Conservation (phyloP, 371 early-diverging fungal genomes). For the Nematocida sp. region DNA sequence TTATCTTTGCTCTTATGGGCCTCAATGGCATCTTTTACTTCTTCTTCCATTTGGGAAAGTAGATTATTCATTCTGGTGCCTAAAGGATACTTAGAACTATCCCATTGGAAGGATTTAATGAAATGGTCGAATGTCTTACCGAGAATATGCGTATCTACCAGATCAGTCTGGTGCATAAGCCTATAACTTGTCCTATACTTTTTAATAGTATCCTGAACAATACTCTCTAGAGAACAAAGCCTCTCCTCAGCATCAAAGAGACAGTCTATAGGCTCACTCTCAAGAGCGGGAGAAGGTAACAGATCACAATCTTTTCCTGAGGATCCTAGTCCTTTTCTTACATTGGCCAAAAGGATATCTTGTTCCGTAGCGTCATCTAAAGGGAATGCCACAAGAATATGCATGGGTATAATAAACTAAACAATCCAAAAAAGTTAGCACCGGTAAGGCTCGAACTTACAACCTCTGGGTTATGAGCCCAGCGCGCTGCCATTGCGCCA, state of each 20-base stretch:
- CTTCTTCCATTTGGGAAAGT: slow-evolving; percentile 22
- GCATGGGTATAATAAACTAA: slow-evolving; percentile 46
- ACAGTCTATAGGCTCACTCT: slow-evolving; percentile 48
- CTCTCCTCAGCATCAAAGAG: slow-evolving; percentile 44
- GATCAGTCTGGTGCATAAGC: neutral
- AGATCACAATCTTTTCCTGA: slow-evolving; percentile 34
- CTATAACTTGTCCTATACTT: neutral
- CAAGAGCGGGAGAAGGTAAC: slow-evolving; percentile 6
- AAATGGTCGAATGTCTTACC: slow-evolving; percentile 49
- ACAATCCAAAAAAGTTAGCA: slow-evolving; percentile 45
- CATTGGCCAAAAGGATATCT: slow-evolving; percentile 20
- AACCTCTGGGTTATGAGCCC: slow-evolving; percentile 57
- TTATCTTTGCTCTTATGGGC: slow-evolving; percentile 27
- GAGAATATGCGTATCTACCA: slow-evolving; percentile 5
- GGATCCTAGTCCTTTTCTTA: slow-evolving; percentile 37
- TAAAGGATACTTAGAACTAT: slow-evolving; percentile 15
- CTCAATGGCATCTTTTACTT: slow-evolving; percentile 1
- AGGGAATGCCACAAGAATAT: slow-evolving; percentile 47
- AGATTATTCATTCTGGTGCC: slow-evolving; percentile 9
- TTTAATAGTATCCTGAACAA: slow-evolving; percentile 23
- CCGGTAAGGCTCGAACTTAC: slow-evolving; percentile 57
- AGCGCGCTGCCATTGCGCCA: slow-evolving; percentile 57
- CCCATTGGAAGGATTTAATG: slow-evolving; percentile 41
- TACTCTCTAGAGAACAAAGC: neutral
- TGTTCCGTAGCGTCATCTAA: slow-evolving; percentile 19